Conservation (phyloP, 2,329 filamentous ascomycete species). For the Diplodia seriata region DNA sequence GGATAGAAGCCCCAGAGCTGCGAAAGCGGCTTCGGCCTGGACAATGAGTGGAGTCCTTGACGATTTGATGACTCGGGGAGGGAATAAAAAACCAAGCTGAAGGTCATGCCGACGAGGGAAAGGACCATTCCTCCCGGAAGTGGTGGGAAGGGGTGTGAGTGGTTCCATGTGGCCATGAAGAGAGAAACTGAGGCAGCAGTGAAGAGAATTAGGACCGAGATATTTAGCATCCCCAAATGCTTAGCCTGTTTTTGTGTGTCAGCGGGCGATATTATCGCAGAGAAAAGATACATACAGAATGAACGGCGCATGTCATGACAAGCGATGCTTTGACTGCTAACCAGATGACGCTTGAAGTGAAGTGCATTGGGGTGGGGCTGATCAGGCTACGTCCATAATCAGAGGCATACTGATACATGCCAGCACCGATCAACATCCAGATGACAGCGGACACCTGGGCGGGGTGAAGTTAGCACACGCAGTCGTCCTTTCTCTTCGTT, state of each 20-base stretch:
- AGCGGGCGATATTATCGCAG: background rate
- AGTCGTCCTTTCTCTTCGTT: background rate
- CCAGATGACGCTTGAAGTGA: conserved; percentile 14
- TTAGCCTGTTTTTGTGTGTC: background rate
- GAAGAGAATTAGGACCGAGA: conserved; percentile 19
- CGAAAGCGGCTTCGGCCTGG: conserved; percentile 1
- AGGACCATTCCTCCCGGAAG: conserved; percentile 7
- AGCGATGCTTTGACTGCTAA: conserved; percentile 6
- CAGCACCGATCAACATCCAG: conserved; percentile 14
- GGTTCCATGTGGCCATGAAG: conserved; percentile 16
- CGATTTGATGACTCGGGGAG: background rate
- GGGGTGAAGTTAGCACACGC: background rate
- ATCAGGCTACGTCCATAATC: background rate
- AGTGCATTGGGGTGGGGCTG: conserved; percentile 5
- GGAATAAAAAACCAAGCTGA: conserved; percentile 8
- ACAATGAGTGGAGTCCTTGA: background rate
- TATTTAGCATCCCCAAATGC: conserved; percentile 6
- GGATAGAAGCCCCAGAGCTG: conserved; percentile 30
- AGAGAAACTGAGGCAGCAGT: background rate
- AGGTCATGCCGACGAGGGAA: background rate
- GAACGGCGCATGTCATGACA: conserved; percentile 4
- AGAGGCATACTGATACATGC: background rate
- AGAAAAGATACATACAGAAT: background rate
- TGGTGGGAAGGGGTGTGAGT: conserved; percentile 27
- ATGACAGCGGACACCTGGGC: conserved; percentile 2